Percentiles rank a stretch among this genome's conserved stretches.
phyloP scores from a whole-genome alignment of 2,329 filamentous ascomycete species.

The Dothiorella sarmentorum region DNA sequence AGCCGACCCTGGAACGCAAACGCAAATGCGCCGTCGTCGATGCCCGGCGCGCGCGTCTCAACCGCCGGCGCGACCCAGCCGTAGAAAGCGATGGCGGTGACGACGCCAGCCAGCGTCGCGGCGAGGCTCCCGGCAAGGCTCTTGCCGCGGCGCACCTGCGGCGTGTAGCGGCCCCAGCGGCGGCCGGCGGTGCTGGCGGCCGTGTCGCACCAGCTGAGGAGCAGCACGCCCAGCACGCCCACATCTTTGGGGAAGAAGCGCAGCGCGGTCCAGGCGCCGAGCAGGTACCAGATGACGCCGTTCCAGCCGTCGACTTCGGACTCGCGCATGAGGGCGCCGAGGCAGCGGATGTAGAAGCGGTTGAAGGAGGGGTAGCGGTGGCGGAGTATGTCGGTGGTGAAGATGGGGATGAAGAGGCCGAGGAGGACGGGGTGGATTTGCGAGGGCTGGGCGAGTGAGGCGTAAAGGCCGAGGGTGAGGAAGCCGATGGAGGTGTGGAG shows the following conservation, averaged over 20 bases:
- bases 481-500: constrained; percentile 97
- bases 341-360: constrained; percentile 73
- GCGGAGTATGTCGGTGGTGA: constrained; percentile 74
- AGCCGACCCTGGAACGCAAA: constrained; percentile 82
- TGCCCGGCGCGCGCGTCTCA: constrained; percentile 23
- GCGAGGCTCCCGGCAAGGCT: constrained; percentile 85
- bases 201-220: constrained; percentile 97
- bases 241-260: constrained; percentile 91
- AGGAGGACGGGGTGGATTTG: constrained; percentile 83
- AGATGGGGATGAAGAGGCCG: constrained; percentile 76
- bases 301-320: constrained; percentile 93
- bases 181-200: constrained; percentile 93
- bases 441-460: constrained; percentile 69
- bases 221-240: constrained; percentile 79
- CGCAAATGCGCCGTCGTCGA: constrained; percentile 47
- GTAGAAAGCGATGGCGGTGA: constrained; percentile 83
- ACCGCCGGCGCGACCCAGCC: constrained; percentile 69
- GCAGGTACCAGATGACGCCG: constrained; percentile 93
- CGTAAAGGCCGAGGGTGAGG: constrained; percentile 82
- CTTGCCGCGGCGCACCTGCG: constrained; percentile 80
- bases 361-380: constrained; percentile 82
- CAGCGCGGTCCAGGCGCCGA: constrained; percentile 84
- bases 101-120: constrained; percentile 77
- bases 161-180: constrained; percentile 84
- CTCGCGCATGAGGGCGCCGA: constrained; percentile 95